Base-by-base conservation (phyloP, 306 rosid genomes). In the Datisca glomerata region DNA sequence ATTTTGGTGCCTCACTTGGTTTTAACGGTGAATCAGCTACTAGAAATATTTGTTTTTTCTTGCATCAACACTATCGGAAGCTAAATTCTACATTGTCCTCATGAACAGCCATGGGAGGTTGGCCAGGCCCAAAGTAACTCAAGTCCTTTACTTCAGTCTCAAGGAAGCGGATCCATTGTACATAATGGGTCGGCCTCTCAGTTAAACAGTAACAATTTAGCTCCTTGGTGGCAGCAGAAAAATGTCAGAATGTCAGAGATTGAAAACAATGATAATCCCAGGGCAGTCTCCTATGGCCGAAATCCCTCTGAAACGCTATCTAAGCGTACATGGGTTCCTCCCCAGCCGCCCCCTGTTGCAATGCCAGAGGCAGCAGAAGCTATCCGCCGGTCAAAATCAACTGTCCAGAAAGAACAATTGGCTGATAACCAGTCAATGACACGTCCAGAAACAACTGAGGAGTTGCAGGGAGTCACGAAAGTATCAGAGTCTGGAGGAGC, bases 351-450 rank as follows among this genome's bases (percentile, higher is more conserved):
- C 23, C 85, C 93, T 0, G 66, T 85, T 32, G 82, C 63, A 14
- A 80, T 85, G 86, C 40, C 93, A 0, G 92, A 47, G 51, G 94
- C 93, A 31, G 96, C 94, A 13, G 94, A 81, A 67, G 94, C 92
- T 17, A 86, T 81, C 73, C 70, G 92, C 22, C 75, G 96, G 47
- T 86, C 85, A 12, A 86, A 86, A 61, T 53, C 69, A 11, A 34
- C 19, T 1, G 76, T 21, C 32, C 86, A 66, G 51, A 76, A 51
- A 56, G 86, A 86, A 44, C 73, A 27, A 34, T 40, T 24, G n/a
- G 57, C 60, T 22, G 75, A 63, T 25, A 71, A 61, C 51, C 86
- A 68, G 55, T 17, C 65, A n/a, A 52, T 21, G 31, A 31, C 48
- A 36, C 55, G 8, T 19, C 56, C 86, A 18, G 83, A 70, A 8